Base-by-base conservation (phyloP, 2,329 filamentous ascomycete genomes). In the Nemania sp. region DNA sequence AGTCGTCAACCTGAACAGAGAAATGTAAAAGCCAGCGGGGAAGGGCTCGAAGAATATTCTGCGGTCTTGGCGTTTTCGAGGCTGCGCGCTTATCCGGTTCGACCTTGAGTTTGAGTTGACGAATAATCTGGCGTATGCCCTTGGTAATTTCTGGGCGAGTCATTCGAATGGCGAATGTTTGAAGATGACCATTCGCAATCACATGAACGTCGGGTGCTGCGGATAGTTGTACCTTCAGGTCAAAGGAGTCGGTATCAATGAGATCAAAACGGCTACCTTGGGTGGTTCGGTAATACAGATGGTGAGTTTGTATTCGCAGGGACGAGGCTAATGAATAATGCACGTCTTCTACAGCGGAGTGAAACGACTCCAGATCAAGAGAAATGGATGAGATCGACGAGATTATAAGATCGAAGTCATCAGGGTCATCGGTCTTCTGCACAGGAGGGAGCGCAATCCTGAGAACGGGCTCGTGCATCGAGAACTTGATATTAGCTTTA, bases 361-460 rank as follows among this genome's bases (percentile, higher is more conserved):
- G 95, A n/a, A 92, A 97, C 0, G 95, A 97, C 72, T 99, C 95
- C 49, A 96, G 83, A 70, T 99, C 95, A 20, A 98, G 79, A 0
- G 94, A 96, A 39, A 98, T 87, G 0, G 94, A 97, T 0, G 96
- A 98, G 11, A 97, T 91, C 2, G 92, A 95, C 1, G 92, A 97
- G 49, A 99, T 97, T 46, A 99, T 90, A 32, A 99, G 83, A 72
- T 99, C 95, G 67, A 95, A 98, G 66, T 98, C 93, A 62, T 92
- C 91, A 0, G 87, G 82, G 25, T 87, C 84, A 42, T 82, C 78
- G 2, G 79, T 79, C 56, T 83, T 82, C 62, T 89, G 85, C 64
- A 95, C 86, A 0, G 94, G 88, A 5, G 93, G 93, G 4, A 99
- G 80, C 7, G 93, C 87, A 65, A 99, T 93, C 68, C 96, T 88